Evolutionary conservation across 345 rosid species (phyloP).

Genomic region (Moringa oleifera): DNA sequence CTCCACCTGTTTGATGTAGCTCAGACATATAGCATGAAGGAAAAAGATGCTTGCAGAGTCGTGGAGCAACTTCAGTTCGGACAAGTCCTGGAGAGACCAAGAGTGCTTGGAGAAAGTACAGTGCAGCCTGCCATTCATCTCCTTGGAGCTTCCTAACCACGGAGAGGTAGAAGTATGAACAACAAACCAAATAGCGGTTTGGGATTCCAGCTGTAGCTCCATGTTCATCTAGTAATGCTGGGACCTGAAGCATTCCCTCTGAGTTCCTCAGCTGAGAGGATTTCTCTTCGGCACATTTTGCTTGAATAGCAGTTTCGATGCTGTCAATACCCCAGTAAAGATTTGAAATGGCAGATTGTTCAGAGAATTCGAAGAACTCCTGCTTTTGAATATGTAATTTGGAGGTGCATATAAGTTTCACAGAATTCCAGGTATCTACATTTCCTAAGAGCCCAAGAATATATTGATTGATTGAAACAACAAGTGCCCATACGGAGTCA

Average conservation of each 20-base stretch:
- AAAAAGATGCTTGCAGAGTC: constrained; percentile 46
- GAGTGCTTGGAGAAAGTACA: constrained; percentile 65
- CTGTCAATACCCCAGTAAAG: constrained; percentile 71
- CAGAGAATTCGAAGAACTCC: constrained; percentile 49
- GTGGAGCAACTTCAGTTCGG: constrained; percentile 38
- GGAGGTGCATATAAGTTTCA: constrained; percentile 40
- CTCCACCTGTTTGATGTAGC: constrained; percentile 4
- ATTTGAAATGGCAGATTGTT: constrained; percentile 61
- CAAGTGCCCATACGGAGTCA: constrained; percentile 35
- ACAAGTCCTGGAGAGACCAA: constrained; percentile 50
- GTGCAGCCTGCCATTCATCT: constrained; percentile 65
- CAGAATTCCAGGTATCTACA: constrained; percentile 27
- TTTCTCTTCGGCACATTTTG: constrained; percentile 31
- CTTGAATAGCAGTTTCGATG: constrained; percentile 51
- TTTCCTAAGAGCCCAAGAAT: constrained; percentile 28
- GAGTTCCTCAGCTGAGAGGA: constrained; percentile 33
- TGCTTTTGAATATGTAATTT: constrained; percentile 35
- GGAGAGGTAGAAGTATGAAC: constrained; percentile 54
- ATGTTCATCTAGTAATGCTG: constrained; percentile 77
- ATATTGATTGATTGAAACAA: constrained; percentile 37
- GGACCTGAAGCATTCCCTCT: constrained; percentile 81
- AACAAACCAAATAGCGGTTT: constrained; percentile 35
- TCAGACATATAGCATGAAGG: constrained; percentile 12
- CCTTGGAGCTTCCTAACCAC: constrained; percentile 49
- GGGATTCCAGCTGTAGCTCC: constrained; percentile 61